phyloP scores from a whole-genome alignment of 2,329 filamentous ascomycete genomes.

The Exophiala alcalophila region DNA sequence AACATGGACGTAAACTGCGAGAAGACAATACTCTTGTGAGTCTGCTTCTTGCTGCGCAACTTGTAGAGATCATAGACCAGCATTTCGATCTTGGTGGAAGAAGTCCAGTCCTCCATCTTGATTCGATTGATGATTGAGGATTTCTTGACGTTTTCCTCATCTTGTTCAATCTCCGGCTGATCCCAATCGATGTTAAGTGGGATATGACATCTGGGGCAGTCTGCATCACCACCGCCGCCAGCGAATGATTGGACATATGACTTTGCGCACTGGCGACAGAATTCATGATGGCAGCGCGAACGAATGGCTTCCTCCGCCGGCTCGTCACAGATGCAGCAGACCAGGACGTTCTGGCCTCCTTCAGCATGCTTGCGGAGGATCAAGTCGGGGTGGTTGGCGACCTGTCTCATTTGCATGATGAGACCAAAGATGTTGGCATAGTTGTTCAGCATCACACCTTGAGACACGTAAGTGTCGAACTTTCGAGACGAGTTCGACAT shows the following conservation, averaged over 20 bases:
- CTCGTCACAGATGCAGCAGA: slow-evolving; percentile 95
- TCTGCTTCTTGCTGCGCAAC: slow-evolving; percentile 85
- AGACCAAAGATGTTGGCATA: slow-evolving; percentile 98
- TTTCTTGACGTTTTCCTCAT: slow-evolving; percentile 83
- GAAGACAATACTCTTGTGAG: slow-evolving; percentile 95
- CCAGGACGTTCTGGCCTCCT: slow-evolving; percentile 82
- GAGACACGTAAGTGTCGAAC: slow-evolving; percentile 93
- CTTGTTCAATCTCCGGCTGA: slow-evolving; percentile 91
- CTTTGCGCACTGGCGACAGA: slow-evolving; percentile 77
- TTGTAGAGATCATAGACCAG: slow-evolving; percentile 92
- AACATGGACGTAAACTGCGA: slow-evolving; percentile 97
- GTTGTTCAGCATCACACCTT: slow-evolving; percentile 91
- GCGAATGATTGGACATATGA: slow-evolving; percentile 77
- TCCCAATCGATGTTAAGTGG: slow-evolving; percentile 85
- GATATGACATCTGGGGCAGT: slow-evolving; percentile 89
- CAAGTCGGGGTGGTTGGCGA: slow-evolving; percentile 92
- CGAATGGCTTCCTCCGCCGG: slow-evolving; percentile 91
- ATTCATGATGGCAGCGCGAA: slow-evolving; percentile 89
- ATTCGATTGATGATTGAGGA: slow-evolving; percentile 98
- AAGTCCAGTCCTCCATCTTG: slow-evolving; percentile 98
- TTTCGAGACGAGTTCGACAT: slow-evolving; percentile 86
- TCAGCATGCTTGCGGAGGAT: slow-evolving; percentile 84
- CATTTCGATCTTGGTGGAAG: slow-evolving; percentile 95
- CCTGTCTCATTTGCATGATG: slow-evolving; percentile 99
- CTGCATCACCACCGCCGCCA: slow-evolving; percentile 50